Conservation (phyloP, 495 filamentous ascomycete genomes). For the Pseudomonodictys pantanalensis region DNA sequence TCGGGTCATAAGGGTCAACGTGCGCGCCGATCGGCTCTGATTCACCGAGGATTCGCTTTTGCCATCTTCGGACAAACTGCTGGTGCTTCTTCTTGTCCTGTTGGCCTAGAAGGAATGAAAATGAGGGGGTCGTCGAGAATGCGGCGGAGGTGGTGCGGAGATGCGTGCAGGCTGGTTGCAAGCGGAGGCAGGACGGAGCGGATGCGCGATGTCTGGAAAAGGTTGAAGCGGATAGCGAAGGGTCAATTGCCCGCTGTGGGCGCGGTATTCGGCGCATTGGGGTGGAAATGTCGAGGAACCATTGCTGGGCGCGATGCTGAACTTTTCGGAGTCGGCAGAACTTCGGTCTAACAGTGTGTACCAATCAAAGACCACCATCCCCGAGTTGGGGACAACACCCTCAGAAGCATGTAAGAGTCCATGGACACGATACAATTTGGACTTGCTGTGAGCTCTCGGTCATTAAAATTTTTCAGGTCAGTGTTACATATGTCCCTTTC, state of each 20-base stretch:
- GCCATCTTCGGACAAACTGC: conserved; percentile 22
- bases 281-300: neutral
- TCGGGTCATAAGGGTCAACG: conserved; percentile 27
- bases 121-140: conserved; percentile 18
- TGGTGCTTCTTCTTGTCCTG: conserved; percentile 20
- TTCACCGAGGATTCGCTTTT: conserved; percentile 25
- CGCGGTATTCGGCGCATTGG: conserved; percentile 33
- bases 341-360: neutral
- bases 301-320: neutral
- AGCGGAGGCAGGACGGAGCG: neutral
- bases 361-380: too few relatives aligned
- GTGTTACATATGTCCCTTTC: too few relatives aligned
- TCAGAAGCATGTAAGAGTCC: too few relatives aligned
- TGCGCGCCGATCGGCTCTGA: conserved; percentile 28
- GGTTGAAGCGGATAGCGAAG: neutral
- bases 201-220: neutral
- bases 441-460: too few relatives aligned
- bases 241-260: conserved; percentile 25
- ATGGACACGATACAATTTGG: too few relatives aligned
- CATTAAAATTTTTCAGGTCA: too few relatives aligned
- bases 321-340: neutral
- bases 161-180: neutral
- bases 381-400: too few relatives aligned
- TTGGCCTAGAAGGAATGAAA: neutral
- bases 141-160: conserved; percentile 17